Evolutionary conservation across 805 yeast genomes (phyloP), one percentile per base, ranked within the genome.

Genomic region (Tetrapisispora pingtungensis): DNA sequence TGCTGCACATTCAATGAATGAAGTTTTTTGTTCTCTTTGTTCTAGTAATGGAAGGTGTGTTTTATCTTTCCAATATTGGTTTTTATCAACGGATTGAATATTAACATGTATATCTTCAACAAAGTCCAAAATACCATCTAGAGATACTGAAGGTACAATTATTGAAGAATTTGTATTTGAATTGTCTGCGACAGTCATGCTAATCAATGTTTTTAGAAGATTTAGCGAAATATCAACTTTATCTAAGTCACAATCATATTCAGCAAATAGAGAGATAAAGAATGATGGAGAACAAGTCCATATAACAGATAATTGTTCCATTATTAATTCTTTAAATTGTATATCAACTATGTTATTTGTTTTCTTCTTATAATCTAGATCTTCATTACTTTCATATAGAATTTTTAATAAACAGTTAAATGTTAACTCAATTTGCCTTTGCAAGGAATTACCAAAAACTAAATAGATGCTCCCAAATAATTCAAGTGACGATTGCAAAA

Each of bases 191-290:
- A 86, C 73, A 0, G 97, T 81, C 28, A 88, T 68, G 42, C 82
- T 75, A 43, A 95, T 79, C 43, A 93, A 70, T 38, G 82, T 75
- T 38, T 82, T 82, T 35, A 93, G 61, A 24, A 85, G 66, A 33
- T 77, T 75, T 19, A 74, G 73, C 14, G 90, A 73, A 45, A 94
- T 65, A 59, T 93, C 96, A 1, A 81, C 73, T 51, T 90, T 77
- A 48, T 87, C 95, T 51, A 87, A 80, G 57, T 87, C 90, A 64
- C 97, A 90, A 61, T 93, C 98, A 60, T 80, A 93, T 45, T 80
- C 81, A 44, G 84, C 80, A 59, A 84, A 93, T 31, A 89, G 62
- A 36, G 78, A 75, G 13, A 87, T 76, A 61, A 88, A 87, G 46
- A 86, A 80, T 3, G 74, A 67, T 1, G 96, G 90, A 0, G 85